Evolutionary conservation across 2,329 filamentous ascomycete species (phyloP).

Genomic region (Balansia obtecta): DNA sequence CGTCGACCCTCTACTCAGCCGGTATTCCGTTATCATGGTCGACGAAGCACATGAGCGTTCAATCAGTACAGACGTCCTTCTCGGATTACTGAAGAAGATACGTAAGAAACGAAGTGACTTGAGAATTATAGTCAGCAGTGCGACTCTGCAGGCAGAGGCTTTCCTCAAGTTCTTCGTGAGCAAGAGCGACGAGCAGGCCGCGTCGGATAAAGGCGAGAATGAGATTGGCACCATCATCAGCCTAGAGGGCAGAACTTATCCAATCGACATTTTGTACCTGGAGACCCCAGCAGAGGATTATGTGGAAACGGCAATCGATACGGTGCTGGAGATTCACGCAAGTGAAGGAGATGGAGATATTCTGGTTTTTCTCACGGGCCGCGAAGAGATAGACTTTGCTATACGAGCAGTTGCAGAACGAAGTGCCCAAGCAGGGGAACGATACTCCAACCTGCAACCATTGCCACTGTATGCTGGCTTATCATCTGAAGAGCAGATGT

Average conservation of each 20-base stretch:
- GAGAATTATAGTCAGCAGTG: conserved; percentile 83
- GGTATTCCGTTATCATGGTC: conserved; percentile 94
- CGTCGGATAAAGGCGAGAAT: conserved; percentile 14
- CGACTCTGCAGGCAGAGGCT: conserved; percentile 79
- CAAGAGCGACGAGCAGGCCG: conserved; percentile 23
- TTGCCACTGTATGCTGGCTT: conserved; percentile 84
- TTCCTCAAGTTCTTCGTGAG: conserved; percentile 67
- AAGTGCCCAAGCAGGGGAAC: conserved; percentile 41
- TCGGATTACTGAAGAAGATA: conserved; percentile 88
- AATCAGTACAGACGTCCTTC: conserved; percentile 78
- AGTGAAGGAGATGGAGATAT: conserved; percentile 77
- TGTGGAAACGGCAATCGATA: conserved; percentile 67
- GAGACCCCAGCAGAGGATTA: conserved; percentile 74
- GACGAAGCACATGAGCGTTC: conserved; percentile 95
- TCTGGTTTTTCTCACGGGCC: conserved; percentile 79
- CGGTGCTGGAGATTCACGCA: conserved; percentile 77
- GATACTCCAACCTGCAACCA: conserved; percentile 17
- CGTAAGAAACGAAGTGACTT: conserved; percentile 66
- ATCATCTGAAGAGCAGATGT: conserved; percentile 84
- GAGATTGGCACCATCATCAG: conserved; percentile 50
- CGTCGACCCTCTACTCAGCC: conserved; percentile 78
- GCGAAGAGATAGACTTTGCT: conserved; percentile 80
- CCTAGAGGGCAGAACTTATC: conserved; percentile 76
- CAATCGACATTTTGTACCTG: conserved; percentile 76
- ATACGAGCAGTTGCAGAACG: conserved; percentile 71